Conservation (phyloP, 176 grass and related monocot species). For the Eremochloa ophiuroides region DNA sequence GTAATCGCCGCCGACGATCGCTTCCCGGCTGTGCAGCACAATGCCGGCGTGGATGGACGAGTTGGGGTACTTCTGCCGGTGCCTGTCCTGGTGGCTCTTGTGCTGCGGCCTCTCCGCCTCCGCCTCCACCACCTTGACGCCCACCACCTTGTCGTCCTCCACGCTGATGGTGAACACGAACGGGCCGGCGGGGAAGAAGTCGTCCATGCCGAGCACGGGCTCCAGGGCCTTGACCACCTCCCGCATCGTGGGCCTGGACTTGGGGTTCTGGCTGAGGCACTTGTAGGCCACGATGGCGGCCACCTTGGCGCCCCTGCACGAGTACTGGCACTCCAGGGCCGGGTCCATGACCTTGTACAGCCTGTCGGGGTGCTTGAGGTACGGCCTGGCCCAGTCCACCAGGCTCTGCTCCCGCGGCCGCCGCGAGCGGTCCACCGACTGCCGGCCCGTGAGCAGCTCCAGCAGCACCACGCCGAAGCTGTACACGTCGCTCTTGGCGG, state of each 20-base stretch:
- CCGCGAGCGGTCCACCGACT: slow-evolving; percentile 44
- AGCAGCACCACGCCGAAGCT: slow-evolving; percentile 71
- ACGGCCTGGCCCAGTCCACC: slow-evolving; percentile 72
- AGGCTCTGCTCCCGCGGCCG: slow-evolving; percentile 56
- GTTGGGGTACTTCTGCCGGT: slow-evolving; percentile 61
- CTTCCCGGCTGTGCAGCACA: slow-evolving; percentile 38
- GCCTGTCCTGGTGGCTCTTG: slow-evolving; percentile 54
- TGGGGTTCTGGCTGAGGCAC: slow-evolving; percentile 72
- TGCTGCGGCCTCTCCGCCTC: no score
- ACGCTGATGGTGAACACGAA: slow-evolving; percentile 66
- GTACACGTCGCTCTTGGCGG: slow-evolving; percentile 79
- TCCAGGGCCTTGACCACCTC: slow-evolving; percentile 69
- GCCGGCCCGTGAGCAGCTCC: slow-evolving; percentile 58
- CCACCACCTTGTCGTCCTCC: slow-evolving; percentile 52
- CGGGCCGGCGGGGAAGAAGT: slow-evolving; percentile 46
- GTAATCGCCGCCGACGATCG: slow-evolving; percentile 24
- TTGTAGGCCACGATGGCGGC: slow-evolving; percentile 77
- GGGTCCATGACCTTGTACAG: slow-evolving; percentile 63
- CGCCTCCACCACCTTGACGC: slow-evolving; percentile 28
- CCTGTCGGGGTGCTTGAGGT: slow-evolving; percentile 45
- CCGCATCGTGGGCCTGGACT: slow-evolving; percentile 73
- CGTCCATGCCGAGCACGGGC: slow-evolving; percentile 55
- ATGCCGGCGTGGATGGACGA: slow-evolving; percentile 58
- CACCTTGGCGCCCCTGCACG: slow-evolving; percentile 54
- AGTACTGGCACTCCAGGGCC: slow-evolving; percentile 66